These are phyloP conservation scores for Phanerodontia chrysosporium DNA, from an alignment of 768 basidiomycete species.

Conservation along the genomic window DNA sequence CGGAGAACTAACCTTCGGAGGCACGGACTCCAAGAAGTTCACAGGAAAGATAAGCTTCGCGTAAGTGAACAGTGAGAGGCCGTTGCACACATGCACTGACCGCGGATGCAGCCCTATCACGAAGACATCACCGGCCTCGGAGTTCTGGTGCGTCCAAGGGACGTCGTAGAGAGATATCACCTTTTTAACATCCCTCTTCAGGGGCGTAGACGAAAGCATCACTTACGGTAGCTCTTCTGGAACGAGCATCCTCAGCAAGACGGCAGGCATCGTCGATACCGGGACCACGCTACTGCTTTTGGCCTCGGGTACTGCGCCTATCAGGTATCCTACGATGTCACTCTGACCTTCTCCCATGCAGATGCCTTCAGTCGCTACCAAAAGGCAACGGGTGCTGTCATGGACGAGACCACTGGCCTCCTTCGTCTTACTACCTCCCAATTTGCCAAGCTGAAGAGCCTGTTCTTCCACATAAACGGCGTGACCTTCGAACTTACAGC, in stretches of 20 bases:
- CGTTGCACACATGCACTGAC: not conserved
- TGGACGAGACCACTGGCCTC: conserved; percentile 49
- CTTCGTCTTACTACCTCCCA: conserved; percentile 46
- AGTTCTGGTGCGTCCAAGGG: conserved; percentile 10
- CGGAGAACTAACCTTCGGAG: conserved; percentile 20
- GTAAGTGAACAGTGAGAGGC: not conserved
- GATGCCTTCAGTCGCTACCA: conserved; percentile 52
- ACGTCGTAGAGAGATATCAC: not conserved
- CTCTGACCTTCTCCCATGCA: not conserved
- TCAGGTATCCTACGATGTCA: not conserved
- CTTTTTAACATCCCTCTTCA: not conserved
- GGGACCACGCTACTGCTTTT: conserved; percentile 22
- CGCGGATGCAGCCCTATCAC: conserved; percentile 18
- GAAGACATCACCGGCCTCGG: conserved; percentile 14
- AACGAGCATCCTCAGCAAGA: conserved; percentile 21
- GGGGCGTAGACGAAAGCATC: conserved; percentile 24
- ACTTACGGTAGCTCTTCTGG: conserved; percentile 15
- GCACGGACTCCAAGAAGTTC: conserved; percentile 19
- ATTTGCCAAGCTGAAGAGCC: conserved; percentile 39
- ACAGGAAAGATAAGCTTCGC: conserved; percentile 26
- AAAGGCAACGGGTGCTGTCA: conserved; percentile 41
- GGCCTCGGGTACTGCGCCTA: not conserved
- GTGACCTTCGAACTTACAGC: conserved; percentile 50
- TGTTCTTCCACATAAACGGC: conserved; percentile 44
- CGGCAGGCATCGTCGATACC: conserved; percentile 27